Evolutionary conservation across 352 stramenopile genomes (phyloP), one percentile per base, ranked within the genome.

Genomic region (Phytopythium helicoides): DNA sequence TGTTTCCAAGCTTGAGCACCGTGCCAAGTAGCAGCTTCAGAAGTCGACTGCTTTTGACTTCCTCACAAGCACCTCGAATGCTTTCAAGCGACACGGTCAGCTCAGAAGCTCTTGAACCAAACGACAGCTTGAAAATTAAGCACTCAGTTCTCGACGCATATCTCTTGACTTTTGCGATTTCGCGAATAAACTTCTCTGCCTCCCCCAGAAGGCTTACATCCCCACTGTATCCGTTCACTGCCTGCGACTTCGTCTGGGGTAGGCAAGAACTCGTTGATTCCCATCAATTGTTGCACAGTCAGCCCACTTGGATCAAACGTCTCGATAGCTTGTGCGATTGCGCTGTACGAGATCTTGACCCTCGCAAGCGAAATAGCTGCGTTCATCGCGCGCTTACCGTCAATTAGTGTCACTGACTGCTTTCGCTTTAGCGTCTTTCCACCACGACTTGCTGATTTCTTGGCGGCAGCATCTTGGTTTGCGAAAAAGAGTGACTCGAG

Each of bases 331-430:
- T 86, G 61, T 56, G 87, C 71, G 34, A 98, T 89, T 41, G 94
- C 86, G 0, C 73, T 66, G 68, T 98, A 97, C 19, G 88, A 89
- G 37, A 98, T 71, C 66, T 98, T 98, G 26, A 99, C 77, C 50
- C 96, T 68, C 6, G 94, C 91, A 4, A 99, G 71, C 26, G 96
- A 97, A 54, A 99, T 99, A 1, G 91, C 96, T 28, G 92, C 94
- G 67, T 99, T 99, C 94, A 98, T 99, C 11, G 90, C 96, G 31
- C 94, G 87, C 62, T 99, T 99, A 11, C 81, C 87, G 68, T 99
- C 93, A 60, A 98, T 94, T 52, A 99, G 55, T 68, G 79, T 75
- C 50, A 99, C 76, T 64, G 81, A 66, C 79, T 95, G 76, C 52
- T 92, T 92, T 11, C 76, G 67, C 23, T 85, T 83, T 12, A 92